Evolutionary conservation across 75 land plant genomes (phyloP).

Genomic region (Cupressus sempervirens): DNA sequence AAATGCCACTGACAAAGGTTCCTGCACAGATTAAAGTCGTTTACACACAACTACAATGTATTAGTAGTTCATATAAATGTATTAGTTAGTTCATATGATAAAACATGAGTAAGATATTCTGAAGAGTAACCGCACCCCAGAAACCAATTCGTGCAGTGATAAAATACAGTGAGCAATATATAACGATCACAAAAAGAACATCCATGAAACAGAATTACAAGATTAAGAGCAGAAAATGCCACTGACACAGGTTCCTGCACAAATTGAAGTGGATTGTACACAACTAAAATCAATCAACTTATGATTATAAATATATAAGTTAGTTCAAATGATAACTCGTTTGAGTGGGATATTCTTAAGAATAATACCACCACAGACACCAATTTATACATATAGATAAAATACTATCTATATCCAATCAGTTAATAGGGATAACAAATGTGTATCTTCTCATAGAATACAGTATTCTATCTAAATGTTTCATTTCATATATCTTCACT

Average conservation of each 20-base stretch:
- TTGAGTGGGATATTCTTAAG: neutral
- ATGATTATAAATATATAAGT: neutral
- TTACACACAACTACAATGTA: neutral
- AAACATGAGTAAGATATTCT: no score
- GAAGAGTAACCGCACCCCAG: no score
- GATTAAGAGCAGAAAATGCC: conserved; percentile 73
- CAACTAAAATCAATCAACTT: neutral
- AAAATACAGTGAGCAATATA: conserved; percentile 53
- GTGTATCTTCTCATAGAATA: neutral
- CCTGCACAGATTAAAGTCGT: conserved; percentile 37
- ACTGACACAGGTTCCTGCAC: conserved; percentile 93
- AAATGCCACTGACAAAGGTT: conserved; percentile 86
- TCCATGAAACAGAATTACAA: conserved; percentile 78
- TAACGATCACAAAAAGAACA: conserved; percentile 76
- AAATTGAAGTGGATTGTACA: neutral
- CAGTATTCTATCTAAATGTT: neutral
- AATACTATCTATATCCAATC: neutral
- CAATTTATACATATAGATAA: neutral
- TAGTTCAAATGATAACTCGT: neutral
- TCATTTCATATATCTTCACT: conserved; percentile 31
- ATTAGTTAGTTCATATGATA: no score
- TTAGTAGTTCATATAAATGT: no score
- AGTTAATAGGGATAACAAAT: neutral
- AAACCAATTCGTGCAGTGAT: no score
- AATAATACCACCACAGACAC: neutral